Evolutionary conservation across 2,329 filamentous ascomycete genomes (phyloP), one percentile per base, ranked within the genome.

Genomic region (Aspergillus versicolor): DNA sequence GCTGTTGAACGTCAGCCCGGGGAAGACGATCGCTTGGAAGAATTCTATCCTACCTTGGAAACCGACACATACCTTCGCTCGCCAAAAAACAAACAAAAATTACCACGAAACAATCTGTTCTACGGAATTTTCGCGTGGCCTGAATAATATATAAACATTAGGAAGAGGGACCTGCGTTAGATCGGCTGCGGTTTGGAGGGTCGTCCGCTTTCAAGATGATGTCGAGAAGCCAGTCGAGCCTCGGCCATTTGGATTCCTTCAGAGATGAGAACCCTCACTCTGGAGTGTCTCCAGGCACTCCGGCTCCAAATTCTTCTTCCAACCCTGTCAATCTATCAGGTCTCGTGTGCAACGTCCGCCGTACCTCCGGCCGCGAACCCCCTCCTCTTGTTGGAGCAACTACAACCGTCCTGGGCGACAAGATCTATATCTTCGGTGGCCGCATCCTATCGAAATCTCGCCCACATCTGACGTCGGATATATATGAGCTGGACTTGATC

Each of bases 391-490:
- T 99, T 0, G 94, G 94, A 32, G 93, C 94, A 5, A 97, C 94
- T 0, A 97, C 94, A 0, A 97, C 94, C 0, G 90, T 97, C 47
- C 75, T 99, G 1, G 94, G 93, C 27, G 94, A 99, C 74, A 97
- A 95, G 73, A 82, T 99, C 21, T 99, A 96, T 72, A 92, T 97
- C 3, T 99, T 97, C 78, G 94, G 94, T 46, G 94, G 94, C 7
- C 84, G 93, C 52, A 86, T 95, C 65, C 77, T 97, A 51, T 97
- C 94, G 13, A 82, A 91, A 63, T 93, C 87, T 62, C 86, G 90
- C 54, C 91, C 92, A 8, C 88, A 91, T 50, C 79, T 99, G 60
- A 97, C 92, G 0, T 88, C 92, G 5, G 91, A 97, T 68, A 79
- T 99, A 58, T 97, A 96, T 74, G 93, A 97, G 73, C 79, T 99